phyloP scores from a whole-genome alignment of 352 stramenopile genomes.

The Lagenidium sp. region DNA sequence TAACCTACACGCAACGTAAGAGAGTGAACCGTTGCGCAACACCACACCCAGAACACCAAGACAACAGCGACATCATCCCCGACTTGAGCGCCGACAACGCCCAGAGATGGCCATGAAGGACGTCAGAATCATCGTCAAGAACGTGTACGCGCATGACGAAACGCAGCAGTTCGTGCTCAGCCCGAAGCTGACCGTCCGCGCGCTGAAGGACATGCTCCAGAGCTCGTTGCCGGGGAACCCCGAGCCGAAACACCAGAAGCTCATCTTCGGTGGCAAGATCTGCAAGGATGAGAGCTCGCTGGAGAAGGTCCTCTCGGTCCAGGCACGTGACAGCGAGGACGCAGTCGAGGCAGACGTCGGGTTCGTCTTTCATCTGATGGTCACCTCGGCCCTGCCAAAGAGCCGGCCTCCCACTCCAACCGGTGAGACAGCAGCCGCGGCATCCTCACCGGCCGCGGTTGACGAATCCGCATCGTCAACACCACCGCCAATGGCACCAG shows the following conservation, averaged over 20 bases:
- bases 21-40: no score
- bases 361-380: conserved; percentile 72
- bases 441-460: no score
- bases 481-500: conserved; percentile 13
- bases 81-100: no score
- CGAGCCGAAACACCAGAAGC: conserved; percentile 46
- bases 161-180: conserved; percentile 34
- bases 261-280: conserved; percentile 86
- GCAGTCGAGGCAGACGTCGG: conserved; percentile 16
- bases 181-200: conserved; percentile 23
- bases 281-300: conserved; percentile 54
- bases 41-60: no score
- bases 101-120: neutral
- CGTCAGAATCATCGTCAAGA: conserved; percentile 73
- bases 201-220: conserved; percentile 56
- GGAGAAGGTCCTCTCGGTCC: conserved; percentile 20
- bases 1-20: no score
- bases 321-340: conserved; percentile 10
- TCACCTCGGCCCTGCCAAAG: conserved; percentile 21
- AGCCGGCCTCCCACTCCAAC: no score
- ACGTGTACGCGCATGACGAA: conserved; percentile 61
- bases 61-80: neutral
- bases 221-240: conserved; percentile 35
- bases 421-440: no score
- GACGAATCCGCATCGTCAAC: no score